Base-by-base conservation (phyloP, 1,139 yeast species). In the Yamadazyma triangularis region DNA sequence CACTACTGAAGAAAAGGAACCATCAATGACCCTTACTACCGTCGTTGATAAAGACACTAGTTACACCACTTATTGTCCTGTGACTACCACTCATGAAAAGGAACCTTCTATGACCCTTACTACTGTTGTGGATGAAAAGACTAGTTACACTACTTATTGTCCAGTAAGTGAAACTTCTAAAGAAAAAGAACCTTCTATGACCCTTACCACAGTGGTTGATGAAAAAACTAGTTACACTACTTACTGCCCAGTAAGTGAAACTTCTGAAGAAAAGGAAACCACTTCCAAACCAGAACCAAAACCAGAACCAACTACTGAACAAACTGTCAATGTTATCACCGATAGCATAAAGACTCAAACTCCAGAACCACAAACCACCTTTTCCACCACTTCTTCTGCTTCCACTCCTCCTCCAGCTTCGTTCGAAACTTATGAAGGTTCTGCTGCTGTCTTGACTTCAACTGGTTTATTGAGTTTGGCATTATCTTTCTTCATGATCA, bases 261-360 rank as follows among this genome's bases (percentile, higher is more conserved):
- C 20, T 18, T 15, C 30, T 12, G 31, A 31, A 15, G 30, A 26
- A 20, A 28, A 26, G 11, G 13, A 31, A 8, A 13, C 33, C n/a
- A 29, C 28, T 15, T 28, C 24, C 24, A 26, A 11, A 16, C 32
- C 30, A 28, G 26, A 10, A 21, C 24, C 25, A 11, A 20, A 15
- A 15, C 20, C 21, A 8, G 23, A 15, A 24, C 31, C 24, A 20
- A 18, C 29, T n/a, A 21, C 28, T 24, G 28, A 36, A 11, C 30
- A 48, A 16, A 57, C 62, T 6, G 42, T 58, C 24, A 49, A 58
- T 44, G 64, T 58, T 15, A 58, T 58, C 15, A 57, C 63, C 25
- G 41, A 51, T 33, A 54, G 53, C 29, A 56, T 58, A 25, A 45
- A 53, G 20, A 58, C 64, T 24, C 47, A 56, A 41, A 41, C 57